These are phyloP conservation scores for Martensiomyces pterosporus DNA, from an alignment of 192 early-diverging fungal species.

Conservation along the genomic window DNA sequence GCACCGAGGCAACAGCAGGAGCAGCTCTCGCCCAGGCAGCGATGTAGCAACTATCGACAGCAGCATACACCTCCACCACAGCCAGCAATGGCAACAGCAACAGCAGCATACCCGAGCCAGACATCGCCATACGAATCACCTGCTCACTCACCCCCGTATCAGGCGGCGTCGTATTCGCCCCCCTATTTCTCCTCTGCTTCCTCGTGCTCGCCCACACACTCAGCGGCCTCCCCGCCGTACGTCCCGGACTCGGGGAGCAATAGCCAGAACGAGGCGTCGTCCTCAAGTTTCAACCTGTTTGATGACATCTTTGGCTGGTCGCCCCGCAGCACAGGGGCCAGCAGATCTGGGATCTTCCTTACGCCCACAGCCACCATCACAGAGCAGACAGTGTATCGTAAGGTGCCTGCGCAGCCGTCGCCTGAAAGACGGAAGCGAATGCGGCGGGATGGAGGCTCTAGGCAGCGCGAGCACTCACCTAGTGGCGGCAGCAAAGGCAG, in stretches of 20 bases:
- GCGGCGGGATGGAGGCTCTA: too few relatives aligned
- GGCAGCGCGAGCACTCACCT: too few relatives aligned
- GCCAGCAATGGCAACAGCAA: too few relatives aligned
- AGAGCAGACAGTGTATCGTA: slow-evolving; percentile 13
- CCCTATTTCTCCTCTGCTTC: slow-evolving; percentile 20
- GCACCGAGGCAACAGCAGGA: neutral
- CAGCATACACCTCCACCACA: neutral
- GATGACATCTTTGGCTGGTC: slow-evolving; percentile 33
- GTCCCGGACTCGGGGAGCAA: slow-evolving; percentile 22
- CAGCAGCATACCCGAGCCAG: neutral
- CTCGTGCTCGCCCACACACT: slow-evolving; percentile 33
- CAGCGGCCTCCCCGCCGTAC: slow-evolving; percentile 41
- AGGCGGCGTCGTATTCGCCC: slow-evolving; percentile 21
- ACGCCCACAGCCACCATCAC: slow-evolving; percentile 27
- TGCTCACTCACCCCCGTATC: slow-evolving; percentile 22
- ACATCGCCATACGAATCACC: slow-evolving; percentile 27
- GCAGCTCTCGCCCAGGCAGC: neutral
- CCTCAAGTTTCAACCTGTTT: slow-evolving; percentile 21
- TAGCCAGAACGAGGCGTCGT: slow-evolving; percentile 8
- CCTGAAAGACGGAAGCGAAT: slow-evolving; percentile 5
- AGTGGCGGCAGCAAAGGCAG: too few relatives aligned
- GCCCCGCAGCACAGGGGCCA: neutral
- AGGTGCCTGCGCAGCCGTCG: too few relatives aligned
- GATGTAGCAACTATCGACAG: neutral
- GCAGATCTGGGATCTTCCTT: too few relatives aligned